Evolutionary conservation across 2,329 filamentous ascomycete species (phyloP), one percentile per base, ranked within the genome.

Genomic region (Fusarium transvaalense): DNA sequence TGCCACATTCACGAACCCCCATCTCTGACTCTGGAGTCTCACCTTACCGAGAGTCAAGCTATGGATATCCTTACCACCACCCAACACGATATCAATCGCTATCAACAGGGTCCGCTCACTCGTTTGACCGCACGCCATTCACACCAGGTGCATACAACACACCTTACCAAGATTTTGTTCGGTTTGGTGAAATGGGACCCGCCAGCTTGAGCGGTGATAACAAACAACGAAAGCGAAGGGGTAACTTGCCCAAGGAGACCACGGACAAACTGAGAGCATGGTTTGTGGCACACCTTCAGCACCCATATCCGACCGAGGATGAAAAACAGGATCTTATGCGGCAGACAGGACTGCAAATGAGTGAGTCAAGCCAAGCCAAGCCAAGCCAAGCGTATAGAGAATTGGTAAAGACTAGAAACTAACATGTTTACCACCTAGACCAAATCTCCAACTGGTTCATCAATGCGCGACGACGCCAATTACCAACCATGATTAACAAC

Each of bases 171-270:
- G 81, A 85, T 32, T 82, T 80, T 62, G 77, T 81, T 68, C 79
- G 81, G 14, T 80, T 81, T 19, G 79, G 80, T 23, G 81, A 84
- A 5, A 76, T 81, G 50, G 77, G 80, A n/a, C 68, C 74, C 14
- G 77, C 78, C 68, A 77, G 77, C 10, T 69, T 79, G 55, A 76
- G 75, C 19, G 79, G 76, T 4, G 85, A 86, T 58, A 80, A 75
- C 61, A 87, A 85, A 76, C 84, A 84, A 69, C 81, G 87, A 32
- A 90, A 88, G 77, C 85, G 93, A 53, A 86, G 94, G 38, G 94
- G 94, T 2, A 97, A 97, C 75, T 83, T 97, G 5, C 94, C 94
- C n/a, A 97, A 97, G 76, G 91, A 94, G 56, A 92, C 93, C 0
- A 97, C 93, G 0, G 92, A 94, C 76, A 90, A 92, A 69, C 83